Base-by-base conservation (phyloP, 148 eudicot genomes). In the Diospyros kaki region DNA sequence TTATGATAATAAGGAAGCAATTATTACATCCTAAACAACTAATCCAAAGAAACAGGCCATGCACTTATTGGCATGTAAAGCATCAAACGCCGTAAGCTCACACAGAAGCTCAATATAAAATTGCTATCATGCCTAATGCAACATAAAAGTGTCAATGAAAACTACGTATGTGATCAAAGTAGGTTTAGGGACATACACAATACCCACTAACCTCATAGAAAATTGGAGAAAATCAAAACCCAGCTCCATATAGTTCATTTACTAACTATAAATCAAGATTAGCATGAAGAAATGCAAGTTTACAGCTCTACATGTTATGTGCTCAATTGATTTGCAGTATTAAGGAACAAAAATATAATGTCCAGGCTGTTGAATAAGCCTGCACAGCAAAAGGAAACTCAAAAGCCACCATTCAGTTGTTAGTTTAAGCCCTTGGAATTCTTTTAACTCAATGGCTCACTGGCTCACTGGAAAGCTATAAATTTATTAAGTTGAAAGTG, bases 401-500 rank as follows among this genome's bases (percentile, higher is more conserved):
- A 51, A 17, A 50, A 44, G 51, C 58, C 43, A 51, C 9, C n/a
- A 52, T 50, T 28, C 72, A 68, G 58, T 51, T 39, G 6, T 13
- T 3, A 56, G 43, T 11, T 51, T 28, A 58, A 54, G 17, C n/a
- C 41, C 28, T 28, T 51, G 58, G 72, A 48, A 50, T 50, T 66
- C 52, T 44, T 43, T 44, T 18, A 66, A 15, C 28, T 28, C 28
- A 8, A 18, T 7, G 38, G 43, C 12, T 28, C 28, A 28, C 28
- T 28, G 69, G 53, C 52, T 66, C 69, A 44, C 69, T 3, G 11
- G 38, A 66, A 51, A 66, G 52, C 69, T 66, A 43, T 52, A 45
- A 15, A 66, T 9, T 15, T n/a, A 45, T 45, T 50, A 11, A 45
- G 53, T 46, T 9, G 13, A 9, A 11, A 18, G n/a, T 5, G 8